phyloP scores from a whole-genome alignment of 179 eudicot species.

The Patellifolia procumbens region DNA sequence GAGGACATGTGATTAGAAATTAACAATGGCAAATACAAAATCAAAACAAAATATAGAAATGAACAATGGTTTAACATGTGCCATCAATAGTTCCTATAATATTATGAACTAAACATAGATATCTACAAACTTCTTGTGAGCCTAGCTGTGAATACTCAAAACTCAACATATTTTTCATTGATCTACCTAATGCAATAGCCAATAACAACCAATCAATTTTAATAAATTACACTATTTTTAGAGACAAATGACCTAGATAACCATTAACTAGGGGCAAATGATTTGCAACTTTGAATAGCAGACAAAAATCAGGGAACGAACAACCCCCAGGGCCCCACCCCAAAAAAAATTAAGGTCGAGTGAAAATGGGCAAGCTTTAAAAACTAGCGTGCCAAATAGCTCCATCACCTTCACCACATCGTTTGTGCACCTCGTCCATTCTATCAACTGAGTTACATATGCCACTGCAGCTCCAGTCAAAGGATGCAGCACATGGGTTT shows the following conservation, averaged over 20 bases:
- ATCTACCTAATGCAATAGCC: not conserved
- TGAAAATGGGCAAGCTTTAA: not conserved
- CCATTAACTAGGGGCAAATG: not conserved
- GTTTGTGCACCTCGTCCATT: conserved; percentile 34
- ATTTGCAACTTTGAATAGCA: not conserved
- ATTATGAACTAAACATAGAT: no score
- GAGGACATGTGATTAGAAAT: no score
- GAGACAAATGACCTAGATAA: not conserved
- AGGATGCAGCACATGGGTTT: conserved; percentile 37
- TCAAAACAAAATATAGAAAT: no score
- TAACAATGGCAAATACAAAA: no score
- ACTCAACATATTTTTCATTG: not conserved
- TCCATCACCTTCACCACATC: conserved; percentile 40
- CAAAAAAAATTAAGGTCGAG: not conserved
- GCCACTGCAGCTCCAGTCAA: conserved; percentile 43
- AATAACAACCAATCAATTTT: not conserved
- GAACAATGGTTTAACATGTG: no score
- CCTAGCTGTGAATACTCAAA: no score
- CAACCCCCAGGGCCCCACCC: not conserved
- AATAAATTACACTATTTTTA: not conserved
- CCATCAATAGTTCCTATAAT: no score
- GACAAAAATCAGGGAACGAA: not conserved
- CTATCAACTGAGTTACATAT: conserved; percentile 36
- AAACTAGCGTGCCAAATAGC: conserved; percentile 24
- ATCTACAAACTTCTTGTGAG: not conserved